Percentiles rank a stretch among this genome's conserved stretches.
Evolutionary conservation across 345 rosid genomes (phyloP).

Genomic region (Stellera chamaejasme): DNA sequence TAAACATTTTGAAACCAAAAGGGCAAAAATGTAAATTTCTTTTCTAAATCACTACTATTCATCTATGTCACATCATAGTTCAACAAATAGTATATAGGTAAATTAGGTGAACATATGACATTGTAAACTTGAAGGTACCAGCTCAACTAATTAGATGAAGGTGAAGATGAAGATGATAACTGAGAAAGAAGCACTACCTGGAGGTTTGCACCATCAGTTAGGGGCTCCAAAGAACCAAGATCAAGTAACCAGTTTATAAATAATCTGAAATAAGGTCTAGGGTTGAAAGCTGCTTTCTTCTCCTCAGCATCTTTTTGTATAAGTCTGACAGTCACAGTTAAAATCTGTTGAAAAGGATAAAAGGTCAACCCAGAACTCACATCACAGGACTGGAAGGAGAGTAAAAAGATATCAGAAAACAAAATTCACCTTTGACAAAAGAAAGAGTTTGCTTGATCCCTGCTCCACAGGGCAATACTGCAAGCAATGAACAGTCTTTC

Average conservation of each 20-base stretch:
- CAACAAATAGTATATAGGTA: no score
- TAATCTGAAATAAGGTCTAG: constrained; percentile 69
- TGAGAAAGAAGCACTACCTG: constrained; percentile 37
- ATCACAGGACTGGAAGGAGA: no score
- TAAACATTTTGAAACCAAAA: no score
- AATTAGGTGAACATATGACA: no score
- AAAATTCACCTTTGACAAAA: constrained; percentile 56
- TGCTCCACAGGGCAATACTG: constrained; percentile 62
- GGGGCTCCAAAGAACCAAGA: constrained; percentile 54
- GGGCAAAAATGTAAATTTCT: no score
- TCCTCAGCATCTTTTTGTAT: constrained; percentile 86
- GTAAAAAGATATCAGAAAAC: background rate
- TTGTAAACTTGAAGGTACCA: no score
- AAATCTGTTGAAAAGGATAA: constrained; percentile 35
- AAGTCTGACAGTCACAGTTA: constrained; percentile 59
- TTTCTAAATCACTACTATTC: no score
- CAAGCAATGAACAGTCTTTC: constrained; percentile 1
- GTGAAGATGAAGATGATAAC: no score
- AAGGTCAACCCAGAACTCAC: no score
- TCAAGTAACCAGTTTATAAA: constrained; percentile 75
- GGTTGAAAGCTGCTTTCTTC: constrained; percentile 60
- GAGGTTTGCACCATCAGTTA: constrained; percentile 56
- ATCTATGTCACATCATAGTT: no score
- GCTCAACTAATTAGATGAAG: no score
- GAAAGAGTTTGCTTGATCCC: constrained; percentile 56